Percentiles rank a stretch among this genome's conserved stretches.
phyloP scores from a whole-genome alignment of 2,329 filamentous ascomycete species.

The Emydomyces testavorans region DNA sequence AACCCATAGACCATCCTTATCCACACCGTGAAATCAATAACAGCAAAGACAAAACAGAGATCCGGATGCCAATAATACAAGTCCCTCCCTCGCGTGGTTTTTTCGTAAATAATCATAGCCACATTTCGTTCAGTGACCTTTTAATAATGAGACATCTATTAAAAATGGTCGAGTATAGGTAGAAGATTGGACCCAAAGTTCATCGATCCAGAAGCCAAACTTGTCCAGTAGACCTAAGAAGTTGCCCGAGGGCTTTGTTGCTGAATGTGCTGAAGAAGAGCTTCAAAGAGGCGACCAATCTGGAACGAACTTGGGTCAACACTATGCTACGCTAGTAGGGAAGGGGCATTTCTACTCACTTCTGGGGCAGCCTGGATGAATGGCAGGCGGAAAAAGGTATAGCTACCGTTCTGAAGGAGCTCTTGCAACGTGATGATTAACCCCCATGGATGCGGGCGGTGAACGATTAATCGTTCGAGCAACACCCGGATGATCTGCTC shows the following conservation, averaged over 20 bases:
- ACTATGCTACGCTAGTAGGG: not conserved
- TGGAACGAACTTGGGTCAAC: conserved; percentile 14
- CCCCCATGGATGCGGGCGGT: conserved; percentile 93
- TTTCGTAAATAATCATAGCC: conserved; percentile 11
- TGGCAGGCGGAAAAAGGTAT: conserved; percentile 82
- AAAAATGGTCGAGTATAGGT: conserved; percentile 5
- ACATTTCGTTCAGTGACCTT: conserved; percentile 9
- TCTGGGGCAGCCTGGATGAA: conserved; percentile 86
- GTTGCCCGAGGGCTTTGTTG: conserved; percentile 37
- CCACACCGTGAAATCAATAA: conserved; percentile 15
- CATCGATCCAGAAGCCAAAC: conserved; percentile 7
- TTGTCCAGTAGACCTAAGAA: conserved; percentile 9
- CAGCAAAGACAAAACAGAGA: conserved; percentile 4
- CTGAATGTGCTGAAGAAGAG: conserved; percentile 37
- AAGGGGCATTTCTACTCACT: conserved; percentile 40
- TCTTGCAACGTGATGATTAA: conserved; percentile 79
- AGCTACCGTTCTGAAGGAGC: conserved; percentile 80
- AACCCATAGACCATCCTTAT: conserved; percentile 9
- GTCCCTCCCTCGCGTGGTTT: conserved; percentile 1
- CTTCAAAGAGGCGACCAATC: conserved; percentile 38
- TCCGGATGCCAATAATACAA: conserved; percentile 11
- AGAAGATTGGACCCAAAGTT: conserved; percentile 5
- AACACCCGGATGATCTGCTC: conserved; percentile 84
- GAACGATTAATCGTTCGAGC: conserved; percentile 74
- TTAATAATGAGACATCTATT: conserved; percentile 9